These are phyloP conservation scores for Jatropha podagrica DNA, from an alignment of 441 rosid species.

Conservation along the genomic window DNA sequence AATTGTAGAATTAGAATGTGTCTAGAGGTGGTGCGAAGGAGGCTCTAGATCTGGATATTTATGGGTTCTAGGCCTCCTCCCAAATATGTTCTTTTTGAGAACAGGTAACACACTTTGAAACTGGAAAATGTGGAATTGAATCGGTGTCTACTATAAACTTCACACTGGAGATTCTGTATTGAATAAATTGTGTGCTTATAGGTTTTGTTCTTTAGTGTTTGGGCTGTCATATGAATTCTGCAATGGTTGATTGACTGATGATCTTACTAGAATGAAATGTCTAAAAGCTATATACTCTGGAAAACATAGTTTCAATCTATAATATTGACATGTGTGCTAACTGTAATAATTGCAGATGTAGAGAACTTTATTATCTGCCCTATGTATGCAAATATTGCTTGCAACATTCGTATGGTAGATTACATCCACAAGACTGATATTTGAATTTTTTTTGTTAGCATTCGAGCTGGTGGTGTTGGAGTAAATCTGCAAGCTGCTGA, in stretches of 20 bases:
- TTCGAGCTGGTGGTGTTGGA: slow-evolving; percentile 98
- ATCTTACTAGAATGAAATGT: neutral
- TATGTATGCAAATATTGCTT: neutral
- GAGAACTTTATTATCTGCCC: neutral
- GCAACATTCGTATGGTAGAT: slow-evolving; percentile 8
- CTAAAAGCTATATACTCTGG: neutral
- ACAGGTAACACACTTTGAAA: neutral
- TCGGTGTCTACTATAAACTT: neutral
- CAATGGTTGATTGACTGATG: neutral
- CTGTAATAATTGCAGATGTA: neutral
- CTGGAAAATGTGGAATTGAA: neutral
- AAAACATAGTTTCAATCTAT: neutral
- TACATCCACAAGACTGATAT: slow-evolving; percentile 28
- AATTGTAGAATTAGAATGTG: neutral
- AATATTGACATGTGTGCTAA: neutral
- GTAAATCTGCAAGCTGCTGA: slow-evolving; percentile 98
- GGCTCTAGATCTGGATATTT: neutral
- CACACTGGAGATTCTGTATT: neutral
- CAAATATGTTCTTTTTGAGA: neutral
- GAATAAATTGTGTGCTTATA: neutral
- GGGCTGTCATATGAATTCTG: neutral
- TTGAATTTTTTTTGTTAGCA: slow-evolving; percentile 45
- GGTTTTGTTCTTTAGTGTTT: neutral
- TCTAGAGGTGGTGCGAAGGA: neutral
- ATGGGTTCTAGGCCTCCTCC: neutral